These are phyloP conservation scores for Naganishia vishniacii DNA, from an alignment of 768 basidiomycete species.

Conservation along the genomic window DNA sequence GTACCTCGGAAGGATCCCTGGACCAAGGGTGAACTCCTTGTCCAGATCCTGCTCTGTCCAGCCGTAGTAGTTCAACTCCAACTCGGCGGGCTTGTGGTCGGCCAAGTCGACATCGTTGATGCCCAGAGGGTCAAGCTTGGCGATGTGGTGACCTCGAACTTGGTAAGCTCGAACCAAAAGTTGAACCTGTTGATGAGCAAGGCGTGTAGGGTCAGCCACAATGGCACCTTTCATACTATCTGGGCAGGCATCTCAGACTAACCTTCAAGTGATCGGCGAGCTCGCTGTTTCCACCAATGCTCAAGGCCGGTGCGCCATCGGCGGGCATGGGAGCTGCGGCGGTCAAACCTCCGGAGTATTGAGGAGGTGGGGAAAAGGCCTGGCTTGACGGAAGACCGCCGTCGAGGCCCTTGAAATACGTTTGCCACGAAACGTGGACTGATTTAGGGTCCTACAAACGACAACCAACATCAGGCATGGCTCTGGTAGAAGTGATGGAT, in stretches of 20 bases:
- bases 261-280: conserved; percentile 94
- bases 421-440: conserved; percentile 89
- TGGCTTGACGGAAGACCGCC: conserved; percentile 63
- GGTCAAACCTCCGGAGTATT: conserved; percentile 52
- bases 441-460: conserved; percentile 66
- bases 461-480: background rate
- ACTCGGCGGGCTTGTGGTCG: conserved; percentile 72
- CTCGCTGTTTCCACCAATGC: conserved; percentile 61
- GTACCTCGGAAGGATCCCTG: conserved; percentile 93
- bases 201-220: no score
- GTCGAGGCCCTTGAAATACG: conserved; percentile 89
- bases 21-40: conserved; percentile 88
- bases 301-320: conserved; percentile 73
- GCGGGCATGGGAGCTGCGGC: conserved; percentile 55
- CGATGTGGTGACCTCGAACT: conserved; percentile 95
- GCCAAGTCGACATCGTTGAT: conserved; percentile 84
- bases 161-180: conserved; percentile 96
- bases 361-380: conserved; percentile 81
- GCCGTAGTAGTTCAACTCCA: conserved; percentile 88
- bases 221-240: no score
- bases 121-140: conserved; percentile 90
- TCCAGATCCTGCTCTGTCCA: conserved; percentile 91
- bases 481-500: background rate
- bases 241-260: no score
- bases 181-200: conserved; percentile 64